Base-by-base conservation (phyloP, 116 monocot species). In the Posidonia oceanica region DNA sequence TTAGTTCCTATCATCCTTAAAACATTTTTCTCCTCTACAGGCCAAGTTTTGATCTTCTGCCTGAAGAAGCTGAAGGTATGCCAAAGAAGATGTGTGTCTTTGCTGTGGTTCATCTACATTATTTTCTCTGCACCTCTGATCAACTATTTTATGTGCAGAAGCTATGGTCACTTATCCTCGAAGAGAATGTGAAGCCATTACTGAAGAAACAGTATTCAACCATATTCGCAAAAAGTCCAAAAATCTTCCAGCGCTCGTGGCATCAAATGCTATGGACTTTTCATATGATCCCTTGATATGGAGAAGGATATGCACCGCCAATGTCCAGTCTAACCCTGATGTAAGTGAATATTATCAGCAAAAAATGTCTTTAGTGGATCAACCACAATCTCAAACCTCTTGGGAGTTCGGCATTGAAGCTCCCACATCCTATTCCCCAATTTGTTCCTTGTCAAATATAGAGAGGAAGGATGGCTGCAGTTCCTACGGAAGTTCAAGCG, bases 181-280 rank as follows among this genome's bases (percentile, higher is more conserved):
- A 16, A 39, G 39, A 58, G 84, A 81, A 52, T 52, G 61, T 36
- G 73, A 83, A 78, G 59, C 56, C 16, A 74, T 76, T 29, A 81
- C 66, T 3, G 76, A 79, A 52, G 78, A 81, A 63, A 74, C 70
- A 2, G 84, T 90, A 64, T 98, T 98, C 64, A 79, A 90, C 61
- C 98, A 98, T 79, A 98, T 98, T 36, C 85, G 87, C 10, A 79
- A 84, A 63, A 98, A 98, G 78, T 91, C 98, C 12, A 88, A 78
- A 67, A 76, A 59, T 74, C 85, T 88, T 55, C 96, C 96, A n/a
- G 71, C 75, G 56, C 62, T 83, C 5, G 7, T 82, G 64, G 74
- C 78, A 22, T 79, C 84, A 4, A 79, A 71, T 44, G 67, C 80
- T 53, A 89, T 81, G 80, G 78, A 80, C 77, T 71, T 60, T 70